Percentiles rank a stretch among this genome's conserved stretches.
phyloP scores from a whole-genome alignment of 306 rosid genomes.

The Lablab purpureus region DNA sequence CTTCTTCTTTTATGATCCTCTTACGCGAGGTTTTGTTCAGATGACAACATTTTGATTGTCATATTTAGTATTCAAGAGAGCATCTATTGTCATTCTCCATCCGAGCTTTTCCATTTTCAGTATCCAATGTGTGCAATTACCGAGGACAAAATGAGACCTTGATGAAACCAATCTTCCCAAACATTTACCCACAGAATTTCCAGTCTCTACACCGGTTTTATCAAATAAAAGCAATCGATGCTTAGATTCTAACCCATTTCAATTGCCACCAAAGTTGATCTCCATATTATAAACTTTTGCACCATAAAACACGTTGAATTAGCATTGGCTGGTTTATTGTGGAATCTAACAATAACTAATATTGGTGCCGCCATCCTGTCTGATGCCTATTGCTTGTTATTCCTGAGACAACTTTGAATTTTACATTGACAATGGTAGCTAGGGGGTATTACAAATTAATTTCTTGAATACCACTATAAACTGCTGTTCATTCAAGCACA shows the following conservation, averaged over 20 bases:
- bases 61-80: slow-evolving; percentile 8
- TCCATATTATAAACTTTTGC: background rate
- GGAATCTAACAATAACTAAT: background rate
- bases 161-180: slow-evolving; percentile 6
- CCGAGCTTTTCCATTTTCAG: slow-evolving; percentile 1
- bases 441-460: slow-evolving; percentile 29
- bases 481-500: no score
- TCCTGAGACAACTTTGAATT: background rate
- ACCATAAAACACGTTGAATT: background rate
- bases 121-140: background rate
- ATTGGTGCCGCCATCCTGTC: background rate
- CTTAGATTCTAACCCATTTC: slow-evolving; percentile 16
- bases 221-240: slow-evolving; percentile 19
- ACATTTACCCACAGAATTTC: background rate
- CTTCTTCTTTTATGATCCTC: slow-evolving; percentile 98
- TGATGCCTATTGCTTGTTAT: background rate
- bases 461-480: no score
- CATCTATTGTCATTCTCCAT: background rate
- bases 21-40: slow-evolving; percentile 98
- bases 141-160: slow-evolving; percentile 15
- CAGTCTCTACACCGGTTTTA: slow-evolving; percentile 9
- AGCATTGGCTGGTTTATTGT: background rate
- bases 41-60: no score
- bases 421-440: background rate
- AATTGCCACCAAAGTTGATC: background rate